A percentile compares a stretch with the other conserved stretches of the same genome.
Evolutionary conservation across 805 yeast species (phyloP).

Genomic region (Candida pseudoglaebosa): DNA sequence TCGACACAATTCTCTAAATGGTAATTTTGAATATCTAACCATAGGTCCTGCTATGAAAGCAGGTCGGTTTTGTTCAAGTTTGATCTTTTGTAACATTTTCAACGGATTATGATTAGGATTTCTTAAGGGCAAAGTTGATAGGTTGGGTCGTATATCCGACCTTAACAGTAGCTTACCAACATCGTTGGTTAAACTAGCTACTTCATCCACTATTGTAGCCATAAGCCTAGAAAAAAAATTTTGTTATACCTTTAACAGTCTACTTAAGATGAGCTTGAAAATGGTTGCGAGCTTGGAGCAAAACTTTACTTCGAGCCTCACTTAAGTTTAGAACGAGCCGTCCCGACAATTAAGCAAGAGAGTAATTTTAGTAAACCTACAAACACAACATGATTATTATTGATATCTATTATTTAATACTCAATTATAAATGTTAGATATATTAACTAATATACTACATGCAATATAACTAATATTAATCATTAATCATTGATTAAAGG

Average conservation of each 20-base stretch:
- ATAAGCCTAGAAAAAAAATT: neutral
- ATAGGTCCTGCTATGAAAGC: slow-evolving; percentile 72
- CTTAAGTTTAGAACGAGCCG: too few relatives aligned
- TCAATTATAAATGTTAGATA: too few relatives aligned
- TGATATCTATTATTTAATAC: too few relatives aligned
- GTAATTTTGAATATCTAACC: slow-evolving; percentile 94
- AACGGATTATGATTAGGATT: slow-evolving; percentile 30
- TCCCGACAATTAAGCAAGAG: too few relatives aligned
- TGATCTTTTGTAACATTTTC: slow-evolving; percentile 25
- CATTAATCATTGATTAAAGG: neutral
- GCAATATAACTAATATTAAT: slow-evolving; percentile 1
- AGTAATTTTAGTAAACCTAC: too few relatives aligned
- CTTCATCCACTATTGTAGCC: slow-evolving; percentile 1
- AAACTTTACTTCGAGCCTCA: too few relatives aligned
- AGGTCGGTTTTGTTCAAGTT: slow-evolving; percentile 25
- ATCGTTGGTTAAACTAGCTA: neutral
- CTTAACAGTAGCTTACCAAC: neutral
- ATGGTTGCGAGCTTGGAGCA: too few relatives aligned
- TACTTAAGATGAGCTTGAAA: neutral
- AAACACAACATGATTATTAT: too few relatives aligned
- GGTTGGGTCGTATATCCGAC: slow-evolving; percentile 5
- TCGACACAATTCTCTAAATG: slow-evolving; percentile 75
- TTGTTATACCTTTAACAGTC: neutral
- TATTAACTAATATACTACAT: too few relatives aligned
- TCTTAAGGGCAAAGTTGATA: slow-evolving; percentile 7